Evolutionary conservation across 1,139 yeast species (phyloP).

Genomic region (Taphrina wiesneri): DNA sequence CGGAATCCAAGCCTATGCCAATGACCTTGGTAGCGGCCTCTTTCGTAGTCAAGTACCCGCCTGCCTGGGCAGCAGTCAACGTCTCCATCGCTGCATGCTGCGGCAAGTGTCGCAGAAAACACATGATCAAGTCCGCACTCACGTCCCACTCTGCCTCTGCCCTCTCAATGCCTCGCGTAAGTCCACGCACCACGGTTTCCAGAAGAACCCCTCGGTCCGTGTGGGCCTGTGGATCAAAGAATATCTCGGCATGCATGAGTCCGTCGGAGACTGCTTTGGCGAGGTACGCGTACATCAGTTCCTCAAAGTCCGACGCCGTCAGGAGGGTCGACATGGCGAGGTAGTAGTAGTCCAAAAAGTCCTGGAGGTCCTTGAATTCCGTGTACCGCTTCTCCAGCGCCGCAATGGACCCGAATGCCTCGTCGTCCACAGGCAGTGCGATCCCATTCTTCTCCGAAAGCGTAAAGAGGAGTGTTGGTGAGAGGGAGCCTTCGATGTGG

Average conservation of each 20-base stretch:
- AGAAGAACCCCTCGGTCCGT: conserved; percentile 63
- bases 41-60: conserved; percentile 50
- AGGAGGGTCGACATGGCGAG: conserved; percentile 73
- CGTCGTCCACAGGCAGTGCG: conserved; percentile 60
- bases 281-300: conserved; percentile 74
- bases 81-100: conserved; percentile 58
- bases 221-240: conserved; percentile 84
- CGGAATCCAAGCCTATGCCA: conserved; percentile 75
- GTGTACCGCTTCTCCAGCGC: conserved; percentile 59
- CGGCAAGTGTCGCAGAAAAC: conserved; percentile 72
- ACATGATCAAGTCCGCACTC: conserved; percentile 72
- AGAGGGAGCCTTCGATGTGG: conserved; percentile 76
- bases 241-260: conserved; percentile 62
- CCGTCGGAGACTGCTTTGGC: conserved; percentile 62
- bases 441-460: conserved; percentile 61
- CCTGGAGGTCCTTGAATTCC: conserved; percentile 66
- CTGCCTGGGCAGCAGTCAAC: conserved; percentile 52
- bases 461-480: conserved; percentile 67
- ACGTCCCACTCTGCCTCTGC: conserved; percentile 62
- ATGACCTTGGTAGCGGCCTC: conserved; percentile 60
- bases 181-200: conserved; percentile 63
- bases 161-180: conserved; percentile 61
- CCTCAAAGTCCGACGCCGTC: conserved; percentile 66
- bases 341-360: conserved; percentile 73
- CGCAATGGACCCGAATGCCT: conserved; percentile 52